phyloP scores from a whole-genome alignment of 1,139 yeast genomes.

The Sugiyamaella paludigena region DNA sequence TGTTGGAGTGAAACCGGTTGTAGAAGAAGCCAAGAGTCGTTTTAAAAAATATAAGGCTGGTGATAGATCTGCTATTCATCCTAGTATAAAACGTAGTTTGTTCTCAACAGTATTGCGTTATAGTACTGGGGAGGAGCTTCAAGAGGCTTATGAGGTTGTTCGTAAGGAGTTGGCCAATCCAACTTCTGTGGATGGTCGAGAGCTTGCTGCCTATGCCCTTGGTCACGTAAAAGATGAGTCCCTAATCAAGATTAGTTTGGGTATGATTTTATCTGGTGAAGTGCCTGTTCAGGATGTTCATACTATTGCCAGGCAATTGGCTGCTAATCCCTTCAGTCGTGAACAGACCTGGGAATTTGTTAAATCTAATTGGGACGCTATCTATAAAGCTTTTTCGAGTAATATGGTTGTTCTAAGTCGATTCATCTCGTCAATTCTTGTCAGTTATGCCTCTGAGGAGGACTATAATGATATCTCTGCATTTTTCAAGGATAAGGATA shows the following conservation, averaged over 20 bases:
- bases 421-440: constrained; percentile 53
- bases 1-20: constrained; percentile 49
- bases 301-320: constrained; percentile 53
- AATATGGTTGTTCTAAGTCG: constrained; percentile 66
- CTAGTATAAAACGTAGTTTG: constrained; percentile 55
- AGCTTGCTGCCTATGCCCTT: constrained; percentile 58
- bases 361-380: constrained; percentile 50
- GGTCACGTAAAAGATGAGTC: constrained; percentile 51
- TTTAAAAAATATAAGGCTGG: constrained; percentile 43
- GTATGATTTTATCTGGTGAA: constrained; percentile 41
- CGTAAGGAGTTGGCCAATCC: constrained; percentile 55
- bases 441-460: constrained; percentile 46
- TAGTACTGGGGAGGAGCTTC: constrained; percentile 37
- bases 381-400: constrained; percentile 49
- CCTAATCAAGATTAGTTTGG: constrained; percentile 43
- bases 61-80: constrained; percentile 44
- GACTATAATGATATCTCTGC: constrained; percentile 46
- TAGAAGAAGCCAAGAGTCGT: constrained; percentile 45
- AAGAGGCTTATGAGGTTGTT: constrained; percentile 48
- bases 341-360: constrained; percentile 55
- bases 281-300: constrained; percentile 74
- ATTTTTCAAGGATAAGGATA: constrained; percentile 57
- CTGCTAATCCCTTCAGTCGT: constrained; percentile 52
- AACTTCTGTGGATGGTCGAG: constrained; percentile 62
- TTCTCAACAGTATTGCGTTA: constrained; percentile 51